Evolutionary conservation across 106 monocot genomes (phyloP).

Genomic region (Dendrobium nobile): DNA sequence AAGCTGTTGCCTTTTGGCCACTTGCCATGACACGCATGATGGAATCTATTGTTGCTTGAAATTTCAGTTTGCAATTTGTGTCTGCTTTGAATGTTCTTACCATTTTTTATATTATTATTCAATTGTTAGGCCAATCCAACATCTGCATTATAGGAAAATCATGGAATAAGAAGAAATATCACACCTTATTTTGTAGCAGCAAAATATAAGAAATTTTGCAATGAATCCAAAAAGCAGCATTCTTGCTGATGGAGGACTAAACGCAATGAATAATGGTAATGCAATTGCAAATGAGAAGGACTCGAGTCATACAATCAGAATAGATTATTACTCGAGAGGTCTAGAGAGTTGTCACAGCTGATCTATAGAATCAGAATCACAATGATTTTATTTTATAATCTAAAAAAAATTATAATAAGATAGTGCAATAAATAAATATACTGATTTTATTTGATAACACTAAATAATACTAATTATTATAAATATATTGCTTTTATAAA

Average conservation of each 20-base stretch:
- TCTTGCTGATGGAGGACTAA: conserved; percentile 22
- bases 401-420: too few relatives aligned
- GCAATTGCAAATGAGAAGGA: conserved; percentile 19
- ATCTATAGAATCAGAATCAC: neutral
- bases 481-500: too few relatives aligned
- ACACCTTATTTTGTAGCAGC: conserved; percentile 15
- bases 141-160: neutral
- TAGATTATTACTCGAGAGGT: conserved; percentile 27
- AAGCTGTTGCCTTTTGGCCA: neutral
- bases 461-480: too few relatives aligned
- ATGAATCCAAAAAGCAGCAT: conserved; percentile 9
- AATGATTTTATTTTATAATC: too few relatives aligned
- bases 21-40: neutral
- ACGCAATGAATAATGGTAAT: conserved; percentile 8
- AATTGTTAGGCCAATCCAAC: neutral
- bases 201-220: neutral
- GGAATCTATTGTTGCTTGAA: neutral
- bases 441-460: too few relatives aligned
- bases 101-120: neutral
- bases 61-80: neutral
- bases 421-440: too few relatives aligned
- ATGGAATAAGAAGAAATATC: neutral
- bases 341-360: conserved; percentile 18
- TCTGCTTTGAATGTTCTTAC: neutral
- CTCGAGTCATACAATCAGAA: conserved; percentile 40